Evolutionary conservation across 805 yeast genomes (phyloP).

Genomic region (Candida ortonii): DNA sequence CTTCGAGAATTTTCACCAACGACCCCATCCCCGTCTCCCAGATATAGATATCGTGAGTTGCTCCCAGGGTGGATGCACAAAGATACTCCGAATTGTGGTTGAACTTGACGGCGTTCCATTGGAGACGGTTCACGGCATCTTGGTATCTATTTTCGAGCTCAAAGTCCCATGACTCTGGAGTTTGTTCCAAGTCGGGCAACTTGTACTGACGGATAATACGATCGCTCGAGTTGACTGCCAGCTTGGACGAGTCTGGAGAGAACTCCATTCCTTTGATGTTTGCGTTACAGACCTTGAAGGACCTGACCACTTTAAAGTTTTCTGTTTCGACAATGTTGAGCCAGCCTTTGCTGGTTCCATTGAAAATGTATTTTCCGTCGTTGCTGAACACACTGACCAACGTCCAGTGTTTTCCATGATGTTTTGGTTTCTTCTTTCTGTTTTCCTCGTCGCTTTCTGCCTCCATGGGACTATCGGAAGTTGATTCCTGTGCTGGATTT

Average conservation of each 20-base stretch:
- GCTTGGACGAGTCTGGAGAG: conserved; percentile 54
- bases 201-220: conserved; percentile 64
- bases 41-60: conserved; percentile 83
- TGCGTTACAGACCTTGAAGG: conserved; percentile 55
- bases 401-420: conserved; percentile 40
- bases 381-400: conserved; percentile 51
- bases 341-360: conserved; percentile 83
- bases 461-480: too few species aligned
- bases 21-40: conserved; percentile 93
- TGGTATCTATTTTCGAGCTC: conserved; percentile 80
- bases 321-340: conserved; percentile 46
- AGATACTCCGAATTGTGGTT: conserved; percentile 77
- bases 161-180: conserved; percentile 34
- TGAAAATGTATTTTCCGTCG: conserved; percentile 53
- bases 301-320: conserved; percentile 37
- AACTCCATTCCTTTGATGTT: conserved; percentile 68
- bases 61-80: conserved; percentile 86
- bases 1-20: conserved; percentile 84
- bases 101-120: conserved; percentile 81
- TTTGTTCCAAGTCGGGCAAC: conserved; percentile 32
- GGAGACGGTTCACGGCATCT: conserved; percentile 82
- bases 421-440: conserved; percentile 20
- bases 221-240: conserved; percentile 78
- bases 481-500: conserved; percentile 20
- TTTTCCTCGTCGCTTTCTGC: conserved; percentile 13